Percentiles rank a stretch among this genome's conserved stretches.
phyloP scores from a whole-genome alignment of 805 yeast species.

The Hanseniaspora lachancei region DNA sequence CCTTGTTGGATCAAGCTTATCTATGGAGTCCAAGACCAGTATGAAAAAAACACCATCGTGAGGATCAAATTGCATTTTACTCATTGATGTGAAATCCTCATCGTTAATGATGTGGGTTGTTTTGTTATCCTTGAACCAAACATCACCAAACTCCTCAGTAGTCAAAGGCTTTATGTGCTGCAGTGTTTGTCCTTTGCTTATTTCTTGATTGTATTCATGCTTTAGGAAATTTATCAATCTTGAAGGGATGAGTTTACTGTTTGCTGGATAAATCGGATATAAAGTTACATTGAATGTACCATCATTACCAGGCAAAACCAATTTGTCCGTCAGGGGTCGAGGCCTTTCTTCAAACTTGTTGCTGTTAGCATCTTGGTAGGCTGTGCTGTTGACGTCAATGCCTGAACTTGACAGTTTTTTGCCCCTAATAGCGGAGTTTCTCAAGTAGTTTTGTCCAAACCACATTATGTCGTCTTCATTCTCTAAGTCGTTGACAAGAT shows the following conservation, averaged over 20 bases:
- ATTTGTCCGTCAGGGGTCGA: conserved; percentile 33
- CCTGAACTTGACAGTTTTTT: neutral
- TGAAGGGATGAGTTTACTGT: conserved; percentile 50
- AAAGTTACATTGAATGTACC: conserved; percentile 88
- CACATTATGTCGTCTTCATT: conserved; percentile 8
- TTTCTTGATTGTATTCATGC: conserved; percentile 88
- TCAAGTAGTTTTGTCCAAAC: conserved; percentile 4
- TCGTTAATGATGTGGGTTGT: neutral
- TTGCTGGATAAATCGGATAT: conserved; percentile 61
- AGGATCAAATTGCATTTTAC: conserved; percentile 9
- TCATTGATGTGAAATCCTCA: neutral
- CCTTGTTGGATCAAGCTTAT: conserved; percentile 31
- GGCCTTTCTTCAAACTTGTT: conserved; percentile 9
- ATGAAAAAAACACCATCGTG: conserved; percentile 38
- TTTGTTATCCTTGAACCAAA: conserved; percentile 51
- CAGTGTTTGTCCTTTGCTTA: conserved; percentile 74
- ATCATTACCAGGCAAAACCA: conserved; percentile 69
- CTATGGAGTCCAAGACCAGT: conserved; percentile 65
- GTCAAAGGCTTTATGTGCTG: conserved; percentile 74
- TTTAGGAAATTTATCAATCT: conserved; percentile 68
- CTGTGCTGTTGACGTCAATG: neutral
- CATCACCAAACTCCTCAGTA: conserved; percentile 61
- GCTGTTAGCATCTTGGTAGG: conserved; percentile 3
- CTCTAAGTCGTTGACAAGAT: conserved; percentile 4
- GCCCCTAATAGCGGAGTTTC: neutral